A percentile compares a stretch with the other conserved stretches of the same genome.
Conservation (phyloP, 2,329 filamentous ascomycete genomes). For the Aspergillus aculeatus region DNA sequence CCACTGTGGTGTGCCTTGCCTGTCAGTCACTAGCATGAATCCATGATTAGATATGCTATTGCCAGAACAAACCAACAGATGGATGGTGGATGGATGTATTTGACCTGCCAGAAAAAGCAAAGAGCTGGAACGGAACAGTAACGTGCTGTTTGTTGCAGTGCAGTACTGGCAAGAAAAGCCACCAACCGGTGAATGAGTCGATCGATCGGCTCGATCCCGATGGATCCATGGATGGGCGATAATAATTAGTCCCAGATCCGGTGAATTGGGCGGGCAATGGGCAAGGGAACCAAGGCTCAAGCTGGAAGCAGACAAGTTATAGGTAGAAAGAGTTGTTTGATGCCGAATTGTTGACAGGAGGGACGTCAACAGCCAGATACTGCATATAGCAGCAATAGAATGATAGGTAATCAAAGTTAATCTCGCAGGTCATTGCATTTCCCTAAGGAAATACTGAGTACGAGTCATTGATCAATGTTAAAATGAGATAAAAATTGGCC, state of each 20-base stretch:
- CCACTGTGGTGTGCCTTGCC: too few species aligned
- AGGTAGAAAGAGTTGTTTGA: not conserved
- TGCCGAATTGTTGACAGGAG: not conserved
- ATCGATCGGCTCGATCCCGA: not conserved
- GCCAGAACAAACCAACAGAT: too few species aligned
- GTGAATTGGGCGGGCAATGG: not conserved
- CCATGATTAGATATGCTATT: too few species aligned
- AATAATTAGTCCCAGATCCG: conserved; percentile 1
- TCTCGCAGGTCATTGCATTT: not conserved
- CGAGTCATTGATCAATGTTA: not conserved
- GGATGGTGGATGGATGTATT: not conserved
- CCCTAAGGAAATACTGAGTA: too few species aligned
- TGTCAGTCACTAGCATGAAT: too few species aligned
- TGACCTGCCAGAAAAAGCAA: not conserved
- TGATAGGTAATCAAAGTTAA: conserved; percentile 2
- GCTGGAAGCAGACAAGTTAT: not conserved
- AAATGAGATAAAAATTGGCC: not conserved
- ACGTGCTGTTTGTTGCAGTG: not conserved
- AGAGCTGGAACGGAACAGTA: not conserved
- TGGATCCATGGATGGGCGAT: conserved; percentile 5
- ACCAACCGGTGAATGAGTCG: not conserved
- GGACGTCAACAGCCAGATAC: not conserved
- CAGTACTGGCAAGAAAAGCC: not conserved
- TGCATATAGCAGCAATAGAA: not conserved
- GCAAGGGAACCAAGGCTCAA: not conserved